A percentile compares a stretch with the other conserved stretches of the same genome.
Evolutionary conservation across 176 grass and related monocot genomes (phyloP).

Genomic region (Cocos nucifera): DNA sequence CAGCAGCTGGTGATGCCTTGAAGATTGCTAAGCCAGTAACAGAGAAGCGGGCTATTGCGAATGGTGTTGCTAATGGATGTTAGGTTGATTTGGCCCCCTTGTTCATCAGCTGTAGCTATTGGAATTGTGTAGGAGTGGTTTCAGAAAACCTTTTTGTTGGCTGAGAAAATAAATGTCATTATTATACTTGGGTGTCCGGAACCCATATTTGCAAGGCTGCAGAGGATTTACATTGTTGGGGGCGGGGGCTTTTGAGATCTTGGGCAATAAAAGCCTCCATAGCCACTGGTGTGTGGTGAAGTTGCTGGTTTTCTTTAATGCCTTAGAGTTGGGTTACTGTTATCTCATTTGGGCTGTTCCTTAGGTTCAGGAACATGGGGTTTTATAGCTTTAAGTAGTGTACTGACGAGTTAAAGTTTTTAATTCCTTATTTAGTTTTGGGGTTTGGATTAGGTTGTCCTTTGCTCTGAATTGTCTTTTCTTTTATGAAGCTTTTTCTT

Average conservation of each 20-base stretch:
- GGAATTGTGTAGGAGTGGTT: too few species aligned
- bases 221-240: neutral
- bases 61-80: constrained; percentile 25
- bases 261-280: constrained; percentile 3
- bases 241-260: neutral
- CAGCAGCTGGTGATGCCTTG: constrained; percentile 11
- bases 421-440: neutral
- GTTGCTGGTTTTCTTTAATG: constrained; percentile 19
- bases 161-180: neutral
- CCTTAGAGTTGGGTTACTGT: constrained; percentile 18
- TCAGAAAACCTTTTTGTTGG: too few species aligned
- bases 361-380: constrained; percentile 27
- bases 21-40: constrained; percentile 15
- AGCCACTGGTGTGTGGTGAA: constrained; percentile 6
- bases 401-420: neutral
- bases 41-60: constrained; percentile 21
- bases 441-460: too few species aligned
- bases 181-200: neutral
- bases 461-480: too few species aligned
- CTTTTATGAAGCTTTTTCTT: too few species aligned
- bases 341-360: constrained; percentile 16
- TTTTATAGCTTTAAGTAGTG: constrained; percentile 22
- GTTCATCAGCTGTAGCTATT: too few species aligned
- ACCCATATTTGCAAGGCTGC: neutral
- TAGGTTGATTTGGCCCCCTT: neutral